phyloP scores from a whole-genome alignment of 345 rosid species.

The Ailanthus altissimus region DNA sequence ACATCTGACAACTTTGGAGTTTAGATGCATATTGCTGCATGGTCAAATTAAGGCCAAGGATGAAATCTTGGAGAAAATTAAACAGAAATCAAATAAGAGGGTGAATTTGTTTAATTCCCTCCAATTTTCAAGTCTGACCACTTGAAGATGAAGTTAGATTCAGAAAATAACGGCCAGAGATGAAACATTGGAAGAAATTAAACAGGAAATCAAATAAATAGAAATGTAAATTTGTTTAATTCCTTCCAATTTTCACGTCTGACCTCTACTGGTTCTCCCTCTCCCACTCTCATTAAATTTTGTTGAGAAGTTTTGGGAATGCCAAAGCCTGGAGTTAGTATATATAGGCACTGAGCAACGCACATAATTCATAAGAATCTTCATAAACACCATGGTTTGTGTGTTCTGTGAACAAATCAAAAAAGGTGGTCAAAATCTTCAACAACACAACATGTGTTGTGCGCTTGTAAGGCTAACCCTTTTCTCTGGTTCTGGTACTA shows the following conservation, averaged over 20 bases:
- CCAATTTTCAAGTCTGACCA: constrained; percentile 1
- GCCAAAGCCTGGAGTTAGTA: neutral
- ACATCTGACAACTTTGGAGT: neutral
- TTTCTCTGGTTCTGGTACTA: neutral
- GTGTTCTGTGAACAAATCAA: neutral
- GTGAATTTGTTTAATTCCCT: neutral
- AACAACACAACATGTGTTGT: neutral
- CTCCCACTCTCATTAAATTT: neutral
- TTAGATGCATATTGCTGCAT: neutral
- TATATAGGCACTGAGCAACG: neutral
- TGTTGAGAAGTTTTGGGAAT: neutral
- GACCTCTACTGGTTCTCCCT: neutral
- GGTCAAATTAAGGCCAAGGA: neutral
- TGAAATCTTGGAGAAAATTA: neutral
- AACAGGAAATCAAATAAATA: neutral
- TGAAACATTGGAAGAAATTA: neutral
- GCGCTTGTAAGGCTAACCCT: neutral
- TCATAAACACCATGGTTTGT: neutral
- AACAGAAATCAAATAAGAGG: neutral
- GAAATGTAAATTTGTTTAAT: neutral
- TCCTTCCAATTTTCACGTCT: constrained; percentile 1
- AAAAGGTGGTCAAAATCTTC: neutral
- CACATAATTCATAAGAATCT: neutral
- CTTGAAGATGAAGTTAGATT: neutral
- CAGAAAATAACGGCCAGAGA: neutral